These are phyloP conservation scores for Durotheca rogersii DNA, from an alignment of 495 filamentous ascomycete species.

Conservation along the genomic window DNA sequence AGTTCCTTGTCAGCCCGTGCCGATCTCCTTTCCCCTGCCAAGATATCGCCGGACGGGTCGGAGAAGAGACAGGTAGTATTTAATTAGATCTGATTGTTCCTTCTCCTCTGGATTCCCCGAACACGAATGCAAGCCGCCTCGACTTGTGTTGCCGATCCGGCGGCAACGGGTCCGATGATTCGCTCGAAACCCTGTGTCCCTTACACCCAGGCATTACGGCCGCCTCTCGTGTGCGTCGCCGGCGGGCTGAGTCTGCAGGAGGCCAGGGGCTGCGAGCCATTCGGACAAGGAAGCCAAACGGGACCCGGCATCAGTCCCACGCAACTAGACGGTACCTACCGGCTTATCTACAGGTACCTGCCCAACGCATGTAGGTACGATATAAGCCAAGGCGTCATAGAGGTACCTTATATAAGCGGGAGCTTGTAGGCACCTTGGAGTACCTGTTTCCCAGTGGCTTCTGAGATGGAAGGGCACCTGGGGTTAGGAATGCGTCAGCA, in stretches of 20 bases:
- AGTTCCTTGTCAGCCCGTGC: neutral
- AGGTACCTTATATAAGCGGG: too few species aligned
- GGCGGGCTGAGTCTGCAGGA: neutral
- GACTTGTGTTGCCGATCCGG: constrained; percentile 20
- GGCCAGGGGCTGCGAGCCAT: neutral
- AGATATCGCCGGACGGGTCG: constrained; percentile 14
- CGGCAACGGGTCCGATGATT: constrained; percentile 12
- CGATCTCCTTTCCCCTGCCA: constrained; percentile 19
- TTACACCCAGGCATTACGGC: constrained; percentile 8
- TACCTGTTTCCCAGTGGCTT: too few species aligned
- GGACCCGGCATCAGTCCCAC: too few species aligned
- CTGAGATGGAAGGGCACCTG: too few species aligned
- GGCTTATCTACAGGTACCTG: too few species aligned
- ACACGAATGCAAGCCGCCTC: constrained; percentile 6
- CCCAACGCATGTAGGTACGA: too few species aligned
- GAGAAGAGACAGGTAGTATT: neutral
- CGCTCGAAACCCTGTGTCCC: constrained; percentile 3
- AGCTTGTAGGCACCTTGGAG: too few species aligned
- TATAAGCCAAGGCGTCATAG: too few species aligned
- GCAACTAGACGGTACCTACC: too few species aligned
- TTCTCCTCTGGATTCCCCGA: constrained; percentile 11
- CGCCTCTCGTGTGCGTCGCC: constrained; percentile 3
- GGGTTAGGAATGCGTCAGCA: too few species aligned
- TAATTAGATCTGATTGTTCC: constrained; percentile 13
- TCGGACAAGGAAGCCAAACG: too few species aligned